Percentiles rank a stretch among this genome's conserved stretches.
Conservation (phyloP, 2,329 filamentous ascomycete genomes). For the Beauveria sp. region DNA sequence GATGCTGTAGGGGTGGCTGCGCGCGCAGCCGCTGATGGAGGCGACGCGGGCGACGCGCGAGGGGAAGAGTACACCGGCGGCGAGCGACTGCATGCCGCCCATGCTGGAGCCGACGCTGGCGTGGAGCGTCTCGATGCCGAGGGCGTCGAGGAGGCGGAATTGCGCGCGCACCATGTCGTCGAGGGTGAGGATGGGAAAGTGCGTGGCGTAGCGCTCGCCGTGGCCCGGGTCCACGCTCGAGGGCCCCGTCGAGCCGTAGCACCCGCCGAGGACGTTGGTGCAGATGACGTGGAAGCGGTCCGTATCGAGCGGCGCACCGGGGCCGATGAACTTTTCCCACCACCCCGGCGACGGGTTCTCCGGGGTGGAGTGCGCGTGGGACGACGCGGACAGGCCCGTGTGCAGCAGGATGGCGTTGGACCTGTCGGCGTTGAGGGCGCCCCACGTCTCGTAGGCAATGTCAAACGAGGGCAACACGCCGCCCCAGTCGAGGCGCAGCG, state of each 20-base stretch:
- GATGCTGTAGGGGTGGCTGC: conserved; percentile 95
- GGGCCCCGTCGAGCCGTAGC: conserved; percentile 91
- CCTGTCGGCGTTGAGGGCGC: conserved; percentile 66
- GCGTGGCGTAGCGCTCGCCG: conserved; percentile 80
- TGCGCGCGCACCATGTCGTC: conserved; percentile 97
- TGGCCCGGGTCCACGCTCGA: conserved; percentile 82
- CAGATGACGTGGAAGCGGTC: conserved; percentile 89
- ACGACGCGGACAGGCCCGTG: conserved; percentile 93
- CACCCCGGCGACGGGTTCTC: conserved; percentile 83
- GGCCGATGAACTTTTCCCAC: conserved; percentile 99
- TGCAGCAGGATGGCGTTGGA: conserved; percentile 88
- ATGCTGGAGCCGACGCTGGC: conserved; percentile 94
- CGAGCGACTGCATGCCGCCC: conserved; percentile 96
- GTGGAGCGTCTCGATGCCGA: conserved; percentile 72
- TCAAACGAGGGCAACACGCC: conserved; percentile 83
- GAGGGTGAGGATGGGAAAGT: conserved; percentile 92
- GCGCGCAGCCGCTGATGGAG: conserved; percentile 85
- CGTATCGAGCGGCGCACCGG: conserved; percentile 77
- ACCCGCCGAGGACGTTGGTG: conserved; percentile 93
- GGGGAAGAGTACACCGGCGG: conserved; percentile 76
- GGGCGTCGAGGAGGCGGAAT: conserved; percentile 73
- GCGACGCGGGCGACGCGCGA: conserved; percentile 74
- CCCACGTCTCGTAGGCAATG: conserved; percentile 92
- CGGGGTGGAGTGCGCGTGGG: conserved; percentile 88
- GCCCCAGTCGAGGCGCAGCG: conserved; percentile 87